A percentile compares a stretch with the other conserved stretches of the same genome.
Evolutionary conservation across 345 rosid genomes (phyloP).

Genomic region (Passiflora organensis): DNA sequence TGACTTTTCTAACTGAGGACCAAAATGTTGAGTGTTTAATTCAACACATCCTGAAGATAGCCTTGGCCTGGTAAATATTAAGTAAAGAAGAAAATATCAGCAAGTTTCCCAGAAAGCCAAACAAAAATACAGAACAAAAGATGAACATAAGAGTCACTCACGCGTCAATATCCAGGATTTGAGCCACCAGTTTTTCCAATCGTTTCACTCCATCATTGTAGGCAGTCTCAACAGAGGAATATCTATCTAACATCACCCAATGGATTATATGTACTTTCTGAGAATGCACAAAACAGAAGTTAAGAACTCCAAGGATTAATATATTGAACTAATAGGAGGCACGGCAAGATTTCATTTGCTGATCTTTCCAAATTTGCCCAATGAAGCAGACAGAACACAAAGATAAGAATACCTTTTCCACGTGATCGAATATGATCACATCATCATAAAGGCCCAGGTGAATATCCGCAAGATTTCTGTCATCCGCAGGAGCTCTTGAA

Average conservation of each 20-base stretch:
- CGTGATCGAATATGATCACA: slow-evolving; percentile 80
- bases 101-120: not conserved
- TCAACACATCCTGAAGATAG: slow-evolving; percentile 49
- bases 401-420: slow-evolving; percentile 55
- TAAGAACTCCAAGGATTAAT: too few relatives aligned
- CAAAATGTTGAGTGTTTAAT: slow-evolving; percentile 50
- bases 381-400: not conserved
- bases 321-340: too few relatives aligned
- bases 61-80: slow-evolving; percentile 41
- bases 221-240: slow-evolving; percentile 47
- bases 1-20: slow-evolving; percentile 53
- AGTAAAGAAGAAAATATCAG: slow-evolving; percentile 9
- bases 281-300: not conserved
- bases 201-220: slow-evolving; percentile 41
- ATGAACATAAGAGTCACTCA: slow-evolving; percentile 22
- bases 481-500: slow-evolving; percentile 67
- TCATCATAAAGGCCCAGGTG: slow-evolving; percentile 80
- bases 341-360: not conserved
- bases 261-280: slow-evolving; percentile 56
- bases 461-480: slow-evolving; percentile 80
- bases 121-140: not conserved
- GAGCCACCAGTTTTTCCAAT: slow-evolving; percentile 41
- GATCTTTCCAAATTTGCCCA: not conserved
- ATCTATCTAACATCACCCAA: slow-evolving; percentile 50
- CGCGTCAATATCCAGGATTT: slow-evolving; percentile 37